Percentiles rank a stretch among this genome's conserved stretches.
Conservation (phyloP, 306 rosid species). For the Ormosia semicastrata region DNA sequence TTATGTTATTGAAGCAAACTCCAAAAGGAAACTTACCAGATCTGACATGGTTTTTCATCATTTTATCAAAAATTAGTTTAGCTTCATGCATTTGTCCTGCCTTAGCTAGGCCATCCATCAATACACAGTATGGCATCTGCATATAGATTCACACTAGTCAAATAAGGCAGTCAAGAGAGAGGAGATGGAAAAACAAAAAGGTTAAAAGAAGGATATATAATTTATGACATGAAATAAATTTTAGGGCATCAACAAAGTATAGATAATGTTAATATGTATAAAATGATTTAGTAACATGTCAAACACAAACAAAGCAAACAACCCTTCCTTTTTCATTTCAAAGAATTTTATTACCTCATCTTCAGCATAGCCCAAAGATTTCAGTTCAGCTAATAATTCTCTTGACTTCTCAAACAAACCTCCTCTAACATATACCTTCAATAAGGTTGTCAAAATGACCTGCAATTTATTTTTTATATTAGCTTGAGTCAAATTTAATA, state of each 20-base stretch:
- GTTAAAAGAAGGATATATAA: not conserved
- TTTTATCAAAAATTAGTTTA: slow-evolving; percentile 63
- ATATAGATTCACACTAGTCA: slow-evolving; percentile 5
- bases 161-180: slow-evolving; percentile 9
- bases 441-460: slow-evolving; percentile 86
- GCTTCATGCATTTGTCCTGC: slow-evolving; percentile 72
- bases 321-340: not conserved
- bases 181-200: not conserved
- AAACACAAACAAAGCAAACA: slow-evolving; percentile 15
- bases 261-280: not conserved
- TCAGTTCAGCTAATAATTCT: slow-evolving; percentile 64
- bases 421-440: slow-evolving; percentile 92
- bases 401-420: slow-evolving; percentile 86
- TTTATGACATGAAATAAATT: slow-evolving; percentile 1
- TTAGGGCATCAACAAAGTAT: not conserved
- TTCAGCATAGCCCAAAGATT: slow-evolving; percentile 75
- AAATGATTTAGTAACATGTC: slow-evolving; percentile 10
- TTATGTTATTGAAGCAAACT: slow-evolving; percentile 21
- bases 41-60: slow-evolving; percentile 55
- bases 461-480: slow-evolving; percentile 36
- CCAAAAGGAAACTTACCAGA: slow-evolving; percentile 55
- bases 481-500: not conserved
- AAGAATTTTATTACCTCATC: slow-evolving; percentile 63
- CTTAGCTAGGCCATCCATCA: slow-evolving; percentile 87
- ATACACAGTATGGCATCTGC: slow-evolving; percentile 87